Evolutionary conservation across 192 early-diverging fungal genomes (phyloP), one percentile per base, ranked within the genome.

Genomic region (Ambispora gerdemannii): DNA sequence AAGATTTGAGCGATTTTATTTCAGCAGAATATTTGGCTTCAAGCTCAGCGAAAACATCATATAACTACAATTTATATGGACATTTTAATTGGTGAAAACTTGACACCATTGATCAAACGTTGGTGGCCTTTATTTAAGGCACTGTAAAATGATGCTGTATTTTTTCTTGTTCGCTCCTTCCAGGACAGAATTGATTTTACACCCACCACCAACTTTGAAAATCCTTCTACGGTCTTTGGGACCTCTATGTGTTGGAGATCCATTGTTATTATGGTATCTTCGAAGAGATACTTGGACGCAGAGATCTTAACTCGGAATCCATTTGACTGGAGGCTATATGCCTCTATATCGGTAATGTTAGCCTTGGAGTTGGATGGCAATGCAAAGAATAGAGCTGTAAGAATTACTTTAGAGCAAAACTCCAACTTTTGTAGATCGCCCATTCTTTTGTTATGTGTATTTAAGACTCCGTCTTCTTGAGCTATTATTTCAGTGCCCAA

Each of bases 81-180:
- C n/a, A n/a, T n/a, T 31, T 59, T 59, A 31, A 59, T 28, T 59
- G n/a, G 56, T 6, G 56, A 59, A 59, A 59, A 59, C 13, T 27
- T 27, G 13, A 10, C 56, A 17, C 56, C 56, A 25, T 59, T n/a
- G 3, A 28, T 59, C 30, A 59, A 59, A 24, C n/a, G n/a, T 24
- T 59, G 20, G 30, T 59, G n/a, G 13, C n/a, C 56, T 59, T 59
- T 59, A 31, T 59, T 59, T 31, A 59, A 13, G 20, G 56, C 56
- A 27, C 30, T 28, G 30, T 59, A 31, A 28, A 59, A 59, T 30
- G 13, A 27, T 28, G 30, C 30, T 22, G 30, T 59, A 59, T 59
- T 59, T 24, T 59, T 59, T 28, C 25, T 59, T 3, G 56, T 59
- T 13, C 56, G 20, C 13, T 20, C 56, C 25, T 59, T 59, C n/a